Percentiles rank a stretch among this genome's conserved stretches.
phyloP scores from a whole-genome alignment of 2,329 filamentous ascomycete species.

The Claviceps capensis region DNA sequence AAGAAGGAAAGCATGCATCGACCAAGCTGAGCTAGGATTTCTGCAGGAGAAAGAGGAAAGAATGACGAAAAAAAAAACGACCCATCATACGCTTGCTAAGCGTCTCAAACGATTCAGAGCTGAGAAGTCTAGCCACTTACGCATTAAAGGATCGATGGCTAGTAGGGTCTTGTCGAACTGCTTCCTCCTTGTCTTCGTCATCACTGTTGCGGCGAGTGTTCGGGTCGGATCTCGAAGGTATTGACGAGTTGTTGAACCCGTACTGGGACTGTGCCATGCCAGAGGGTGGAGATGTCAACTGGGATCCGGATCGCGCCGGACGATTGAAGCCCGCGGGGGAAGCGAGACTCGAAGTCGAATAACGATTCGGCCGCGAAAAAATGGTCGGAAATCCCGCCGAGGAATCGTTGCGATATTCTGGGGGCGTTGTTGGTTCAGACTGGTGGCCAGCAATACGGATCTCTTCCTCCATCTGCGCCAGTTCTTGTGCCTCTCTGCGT shows the following conservation, averaged over 20 bases:
- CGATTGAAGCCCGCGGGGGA: conserved; percentile 68
- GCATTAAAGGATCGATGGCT: conserved; percentile 61
- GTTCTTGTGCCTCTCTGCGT: conserved; percentile 68
- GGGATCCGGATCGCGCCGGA: conserved; percentile 62
- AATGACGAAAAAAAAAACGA: background rate
- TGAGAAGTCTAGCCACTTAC: conserved; percentile 43
- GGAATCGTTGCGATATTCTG: conserved; percentile 65
- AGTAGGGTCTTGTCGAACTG: conserved; percentile 53
- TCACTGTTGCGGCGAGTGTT: conserved; percentile 82
- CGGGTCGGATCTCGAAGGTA: conserved; percentile 76
- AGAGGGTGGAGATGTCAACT: conserved; percentile 64
- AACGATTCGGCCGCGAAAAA: conserved; percentile 73
- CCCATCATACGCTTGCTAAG: background rate
- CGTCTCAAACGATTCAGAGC: background rate
- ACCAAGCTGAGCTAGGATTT: background rate
- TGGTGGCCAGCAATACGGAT: conserved; percentile 56
- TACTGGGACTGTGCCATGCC: conserved; percentile 46
- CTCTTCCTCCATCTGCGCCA: conserved; percentile 71
- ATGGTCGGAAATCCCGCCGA: conserved; percentile 62
- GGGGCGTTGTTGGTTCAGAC: conserved; percentile 91
- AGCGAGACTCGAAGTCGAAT: conserved; percentile 77
- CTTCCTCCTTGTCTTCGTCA: conserved; percentile 73
- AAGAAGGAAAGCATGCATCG: background rate
- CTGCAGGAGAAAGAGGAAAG: too few species aligned
- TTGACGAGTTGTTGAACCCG: conserved; percentile 29